A percentile compares a stretch with the other conserved stretches of the same genome.
These are phyloP conservation scores for Pleurotus platypus DNA, from an alignment of 768 basidiomycete genomes.

Conservation along the genomic window DNA sequence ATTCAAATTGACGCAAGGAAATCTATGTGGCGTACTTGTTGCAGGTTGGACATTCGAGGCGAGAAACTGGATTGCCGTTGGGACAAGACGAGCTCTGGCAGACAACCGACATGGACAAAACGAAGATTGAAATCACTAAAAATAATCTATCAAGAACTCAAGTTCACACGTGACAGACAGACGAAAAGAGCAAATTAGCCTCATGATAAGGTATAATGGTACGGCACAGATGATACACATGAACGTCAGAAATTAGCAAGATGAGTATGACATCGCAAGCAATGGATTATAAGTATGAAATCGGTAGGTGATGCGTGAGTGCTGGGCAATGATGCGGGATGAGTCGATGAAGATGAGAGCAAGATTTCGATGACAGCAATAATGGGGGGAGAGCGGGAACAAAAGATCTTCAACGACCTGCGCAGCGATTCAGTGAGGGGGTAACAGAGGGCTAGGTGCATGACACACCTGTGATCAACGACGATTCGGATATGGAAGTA, in stretches of 20 bases:
- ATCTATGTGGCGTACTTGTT: slow-evolving; percentile 62
- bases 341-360: slow-evolving; percentile 19
- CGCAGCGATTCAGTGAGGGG: slow-evolving; percentile 13
- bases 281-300: slow-evolving; percentile 6
- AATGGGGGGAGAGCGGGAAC: slow-evolving; percentile 12
- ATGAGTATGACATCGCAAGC: slow-evolving; percentile 13
- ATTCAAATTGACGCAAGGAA: slow-evolving; percentile 4
- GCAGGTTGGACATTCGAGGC: slow-evolving; percentile 91
- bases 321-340: slow-evolving; percentile 14
- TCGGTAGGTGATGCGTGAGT: slow-evolving; percentile 13
- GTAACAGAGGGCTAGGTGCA: slow-evolving; percentile 14
- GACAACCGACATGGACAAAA: slow-evolving; percentile 19
- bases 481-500: slow-evolving; percentile 33
- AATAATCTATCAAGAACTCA: not conserved
- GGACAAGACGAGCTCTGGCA: slow-evolving; percentile 73
- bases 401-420: slow-evolving; percentile 9
- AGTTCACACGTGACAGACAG: slow-evolving; percentile 1
- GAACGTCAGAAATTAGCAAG: slow-evolving; percentile 7
- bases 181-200: not conserved
- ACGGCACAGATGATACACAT: slow-evolving; percentile 6
- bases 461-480: slow-evolving; percentile 21
- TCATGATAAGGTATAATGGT: not conserved
- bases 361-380: slow-evolving; percentile 16
- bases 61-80: slow-evolving; percentile 81
- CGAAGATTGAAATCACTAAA: not conserved